These are phyloP conservation scores for Sporobolomyces pararoseus DNA, from an alignment of 768 basidiomycete species.

Conservation along the genomic window DNA sequence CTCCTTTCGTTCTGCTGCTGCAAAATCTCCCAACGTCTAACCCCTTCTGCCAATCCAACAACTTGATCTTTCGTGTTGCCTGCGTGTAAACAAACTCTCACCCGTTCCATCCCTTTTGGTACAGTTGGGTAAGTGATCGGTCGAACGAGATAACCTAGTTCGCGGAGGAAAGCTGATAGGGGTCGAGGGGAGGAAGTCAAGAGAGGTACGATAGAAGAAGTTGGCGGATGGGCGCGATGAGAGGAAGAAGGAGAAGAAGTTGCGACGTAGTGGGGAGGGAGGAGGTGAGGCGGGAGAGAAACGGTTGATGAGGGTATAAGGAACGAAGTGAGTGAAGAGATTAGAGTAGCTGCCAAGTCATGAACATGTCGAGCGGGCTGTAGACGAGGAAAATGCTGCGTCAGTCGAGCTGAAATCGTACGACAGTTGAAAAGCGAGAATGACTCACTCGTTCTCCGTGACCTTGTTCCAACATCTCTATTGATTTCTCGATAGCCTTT, in stretches of 20 bases:
- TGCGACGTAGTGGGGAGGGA: constrained; percentile 10
- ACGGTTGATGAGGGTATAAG: constrained; percentile 47
- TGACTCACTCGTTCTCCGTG: constrained; percentile 52
- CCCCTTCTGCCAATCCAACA: constrained; percentile 57
- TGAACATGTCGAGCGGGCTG: constrained; percentile 33
- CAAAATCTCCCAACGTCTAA: constrained; percentile 40
- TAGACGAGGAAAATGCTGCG: background rate
- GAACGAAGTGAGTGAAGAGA: constrained; percentile 40
- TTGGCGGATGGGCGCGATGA: constrained; percentile 57
- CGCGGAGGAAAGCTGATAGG: constrained; percentile 64
- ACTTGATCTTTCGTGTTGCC: constrained; percentile 66
- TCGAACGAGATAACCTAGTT: constrained; percentile 49
- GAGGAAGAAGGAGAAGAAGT: constrained; percentile 53
- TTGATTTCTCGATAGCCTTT: constrained; percentile 68
- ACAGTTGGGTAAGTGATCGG: constrained; percentile 68
- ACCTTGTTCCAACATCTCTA: constrained; percentile 71
- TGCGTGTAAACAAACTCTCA: constrained; percentile 83
- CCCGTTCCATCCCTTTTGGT: constrained; percentile 75
- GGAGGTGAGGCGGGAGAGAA: constrained; percentile 54
- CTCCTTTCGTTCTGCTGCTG: background rate
- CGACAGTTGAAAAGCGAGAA: background rate
- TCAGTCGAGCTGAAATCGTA: too few relatives aligned
- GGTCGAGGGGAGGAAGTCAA: constrained; percentile 71
- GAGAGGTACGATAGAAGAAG: constrained; percentile 80
- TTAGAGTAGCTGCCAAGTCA: constrained; percentile 24